Evolutionary conservation across 2,329 filamentous ascomycete species (phyloP).

Genomic region (Botrytis squamosa): DNA sequence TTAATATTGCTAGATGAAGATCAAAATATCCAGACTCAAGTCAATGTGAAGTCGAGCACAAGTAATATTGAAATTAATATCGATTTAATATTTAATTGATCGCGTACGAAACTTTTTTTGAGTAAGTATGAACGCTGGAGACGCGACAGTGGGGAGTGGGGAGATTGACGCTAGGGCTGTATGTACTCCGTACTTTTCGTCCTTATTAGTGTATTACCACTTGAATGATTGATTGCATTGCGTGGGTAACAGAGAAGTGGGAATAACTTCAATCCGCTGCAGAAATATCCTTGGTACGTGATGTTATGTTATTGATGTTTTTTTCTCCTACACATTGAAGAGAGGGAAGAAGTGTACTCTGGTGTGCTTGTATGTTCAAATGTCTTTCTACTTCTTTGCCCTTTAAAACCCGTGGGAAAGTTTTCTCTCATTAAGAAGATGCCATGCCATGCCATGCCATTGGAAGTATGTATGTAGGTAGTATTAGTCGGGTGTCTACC

Average conservation of each 20-base stretch:
- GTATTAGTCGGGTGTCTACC: background rate
- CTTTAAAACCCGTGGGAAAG: background rate
- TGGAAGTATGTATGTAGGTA: background rate
- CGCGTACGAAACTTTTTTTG: conserved; percentile 11
- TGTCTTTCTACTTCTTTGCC: background rate
- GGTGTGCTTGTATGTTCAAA: background rate
- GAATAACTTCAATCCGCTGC: background rate
- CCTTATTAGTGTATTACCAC: background rate
- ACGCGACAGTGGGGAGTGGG: conserved; percentile 17
- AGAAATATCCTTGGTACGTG: background rate
- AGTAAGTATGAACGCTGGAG: conserved; percentile 4
- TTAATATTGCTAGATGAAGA: background rate
- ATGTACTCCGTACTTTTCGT: background rate
- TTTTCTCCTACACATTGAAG: background rate
- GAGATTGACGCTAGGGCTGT: background rate
- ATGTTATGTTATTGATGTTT: background rate
- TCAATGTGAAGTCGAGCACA: background rate
- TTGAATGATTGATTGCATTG: background rate
- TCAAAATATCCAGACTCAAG: background rate
- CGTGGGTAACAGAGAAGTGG: background rate
- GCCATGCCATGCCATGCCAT: background rate
- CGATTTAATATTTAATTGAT: background rate
- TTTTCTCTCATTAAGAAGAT: background rate
- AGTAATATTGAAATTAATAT: background rate
- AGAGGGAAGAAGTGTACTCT: background rate